Evolutionary conservation across 2,329 filamentous ascomycete genomes (phyloP), one percentile per base, ranked within the genome.

Genomic region (Colletotrichum trifolii): DNA sequence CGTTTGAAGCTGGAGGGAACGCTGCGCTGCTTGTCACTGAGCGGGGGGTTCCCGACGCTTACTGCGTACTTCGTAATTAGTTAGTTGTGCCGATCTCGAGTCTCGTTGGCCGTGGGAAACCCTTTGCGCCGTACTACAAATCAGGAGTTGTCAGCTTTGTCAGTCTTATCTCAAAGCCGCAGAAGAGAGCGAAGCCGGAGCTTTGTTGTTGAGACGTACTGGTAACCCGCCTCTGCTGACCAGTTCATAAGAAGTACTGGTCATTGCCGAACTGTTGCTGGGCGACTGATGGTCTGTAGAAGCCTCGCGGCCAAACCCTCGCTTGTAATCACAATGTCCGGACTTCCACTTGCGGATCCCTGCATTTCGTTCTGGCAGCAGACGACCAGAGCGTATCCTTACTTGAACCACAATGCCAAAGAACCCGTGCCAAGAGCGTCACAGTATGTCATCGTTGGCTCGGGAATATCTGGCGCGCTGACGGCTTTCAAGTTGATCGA

Each of bases 391-490:
- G 77, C 77, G 1, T 82, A 78, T 60, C 72, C 74, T 4, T 72
- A 81, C 58, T 73, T 82, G 7, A 74, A 80, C 59, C 70, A 74
- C n/a, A 82, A 82, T 67, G 63, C 58, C 6, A n/a, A 50, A 9
- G n/a, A 58, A 39, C 43, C 71, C 6, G 69, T 76, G 5, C 79
- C 78, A 6, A 39, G 64, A 11, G 65, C 70, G 2, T 66, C 67
- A 2, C 73, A 74, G 55, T 80, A 81, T 60, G 70, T 77, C 6
- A 70, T 82, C 45, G 78, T 82, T 42, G 79, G 80, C 25, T 80
- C 79, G 5, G 80, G 80, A 4, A 76, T 82, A 11, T 74, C 79
- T 1, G 80, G 79, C 2, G 76, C 75, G 0, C 63, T 81, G 13
- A 78, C 76, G n/a, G 75, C 78, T 2, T 81, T 74, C 68, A 74